Base-by-base conservation (phyloP, 2,329 filamentous ascomycete genomes). In the Ceratocystis huliohia region DNA sequence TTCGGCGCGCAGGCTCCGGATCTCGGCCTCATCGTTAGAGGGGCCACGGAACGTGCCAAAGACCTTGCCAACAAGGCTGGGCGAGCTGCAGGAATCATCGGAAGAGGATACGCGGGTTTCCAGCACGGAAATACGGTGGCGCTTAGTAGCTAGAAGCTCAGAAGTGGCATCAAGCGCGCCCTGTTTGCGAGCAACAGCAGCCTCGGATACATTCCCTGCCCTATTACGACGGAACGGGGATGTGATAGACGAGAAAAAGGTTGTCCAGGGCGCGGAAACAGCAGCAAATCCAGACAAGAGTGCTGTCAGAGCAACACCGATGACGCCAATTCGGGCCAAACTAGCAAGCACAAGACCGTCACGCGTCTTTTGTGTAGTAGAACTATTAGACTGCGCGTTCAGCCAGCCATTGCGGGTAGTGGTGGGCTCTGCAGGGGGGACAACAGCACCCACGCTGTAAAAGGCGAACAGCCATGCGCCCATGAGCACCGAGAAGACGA, bases 181-280 rank as follows among this genome's bases (percentile, higher is more conserved):
- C 73, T 91, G 85, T 73, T 93, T 94, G 63, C 91, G 82, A 62
- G 83, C 79, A 61, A 96, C 82, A 70, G 93, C 88, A 8, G 84
- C 80, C 63, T 95, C 89, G 0, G 87, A 86, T 20, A 91, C 83
- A 2, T 83, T 83, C 37, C 82, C 80, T 1, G 25, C 13, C 13
- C 53, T 30, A 63, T 41, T 45, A 61, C 74, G 74, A 41, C 76
- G 74, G 8, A 76, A 73, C 59, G 83, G 78, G 48, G 82, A 83
- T 37, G 85, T 84, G 6, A 62, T 41, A 13, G 69, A 67, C 17
- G 66, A 59, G 28, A 85, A 82, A 75, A 95, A 90, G 0, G 84
- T 89, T 72, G 95, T 88, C 89, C 91, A 96, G 1, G 91, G 85
- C 1, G 88, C 88, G 28, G 88, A 92, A 44, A 95, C 88, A n/a